A percentile compares a stretch with the other conserved stretches of the same genome.
Conservation (phyloP, 768 basidiomycete genomes). For the Ramaria rubella region DNA sequence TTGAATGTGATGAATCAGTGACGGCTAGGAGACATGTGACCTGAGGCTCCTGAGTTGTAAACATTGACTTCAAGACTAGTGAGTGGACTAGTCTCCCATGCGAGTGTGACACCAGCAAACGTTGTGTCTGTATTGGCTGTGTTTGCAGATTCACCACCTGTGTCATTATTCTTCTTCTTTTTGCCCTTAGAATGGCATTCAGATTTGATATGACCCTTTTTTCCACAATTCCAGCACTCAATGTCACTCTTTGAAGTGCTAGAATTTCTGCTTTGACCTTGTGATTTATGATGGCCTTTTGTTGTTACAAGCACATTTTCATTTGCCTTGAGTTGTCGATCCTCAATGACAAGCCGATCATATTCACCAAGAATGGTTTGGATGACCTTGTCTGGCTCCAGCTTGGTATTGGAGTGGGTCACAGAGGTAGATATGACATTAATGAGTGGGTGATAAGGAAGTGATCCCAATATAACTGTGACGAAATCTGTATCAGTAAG, state of each 20-base stretch:
- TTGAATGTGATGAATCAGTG: conserved; percentile 26
- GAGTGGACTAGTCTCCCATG: not conserved
- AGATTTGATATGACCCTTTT: no score
- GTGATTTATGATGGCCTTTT: not conserved
- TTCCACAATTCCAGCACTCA: no score
- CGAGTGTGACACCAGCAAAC: not conserved
- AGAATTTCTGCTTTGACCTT: not conserved
- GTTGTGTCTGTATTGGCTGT: no score
- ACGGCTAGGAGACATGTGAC: conserved; percentile 31
- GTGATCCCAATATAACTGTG: conserved; percentile 14
- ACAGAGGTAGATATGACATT: no score
- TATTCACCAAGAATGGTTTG: conserved; percentile 4
- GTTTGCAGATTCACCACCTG: no score
- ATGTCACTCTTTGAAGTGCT: no score
- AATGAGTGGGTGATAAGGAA: no score
- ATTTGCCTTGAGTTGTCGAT: not conserved
- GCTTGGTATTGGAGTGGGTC: not conserved
- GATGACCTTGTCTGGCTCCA: not conserved
- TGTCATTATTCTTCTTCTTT: not conserved
- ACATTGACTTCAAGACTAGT: not conserved
- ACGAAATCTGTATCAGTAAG: conserved; percentile 9
- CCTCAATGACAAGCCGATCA: not conserved
- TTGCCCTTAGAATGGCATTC: not conserved
- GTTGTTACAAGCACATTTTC: not conserved
- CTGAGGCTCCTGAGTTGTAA: conserved; percentile 30